Conservation (phyloP, 108 stramenopile species). For the Pseudonitzschia pungens region DNA sequence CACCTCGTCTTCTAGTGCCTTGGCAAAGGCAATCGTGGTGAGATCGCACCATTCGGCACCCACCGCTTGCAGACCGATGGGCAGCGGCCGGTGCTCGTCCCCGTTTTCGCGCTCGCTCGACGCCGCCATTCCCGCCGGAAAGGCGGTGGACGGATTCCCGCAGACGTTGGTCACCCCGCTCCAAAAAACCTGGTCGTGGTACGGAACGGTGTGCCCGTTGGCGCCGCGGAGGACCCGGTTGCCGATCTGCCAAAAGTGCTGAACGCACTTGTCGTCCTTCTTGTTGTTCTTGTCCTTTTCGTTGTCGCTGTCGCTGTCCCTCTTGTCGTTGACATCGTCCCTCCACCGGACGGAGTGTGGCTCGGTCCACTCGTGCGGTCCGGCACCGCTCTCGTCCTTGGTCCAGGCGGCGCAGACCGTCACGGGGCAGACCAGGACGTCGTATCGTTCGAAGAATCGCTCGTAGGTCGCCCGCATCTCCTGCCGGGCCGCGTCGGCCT, state of each 20-base stretch:
- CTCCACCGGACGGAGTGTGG: background rate
- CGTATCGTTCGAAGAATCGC: background rate
- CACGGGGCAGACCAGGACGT: background rate
- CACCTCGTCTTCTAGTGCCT: background rate
- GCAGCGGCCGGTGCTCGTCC: too few relatives aligned
- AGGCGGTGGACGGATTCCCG: constrained; percentile 2
- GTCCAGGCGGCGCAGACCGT: background rate
- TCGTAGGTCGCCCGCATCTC: background rate
- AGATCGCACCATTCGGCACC: constrained; percentile 1
- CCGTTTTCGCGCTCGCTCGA: too few relatives aligned
- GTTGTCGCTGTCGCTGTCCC: background rate
- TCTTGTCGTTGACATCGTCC: too few relatives aligned
- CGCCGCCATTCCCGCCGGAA: background rate
- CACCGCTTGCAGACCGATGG: background rate
- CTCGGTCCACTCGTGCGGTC: background rate
- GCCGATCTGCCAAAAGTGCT: constrained; percentile 5
- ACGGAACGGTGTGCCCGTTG: background rate
- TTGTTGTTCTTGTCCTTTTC: too few relatives aligned
- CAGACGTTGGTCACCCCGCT: background rate
- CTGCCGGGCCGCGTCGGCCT: background rate
- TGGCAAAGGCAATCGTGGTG: background rate
- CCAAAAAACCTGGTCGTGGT: background rate
- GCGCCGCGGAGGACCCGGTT: background rate
- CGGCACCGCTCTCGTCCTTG: background rate
- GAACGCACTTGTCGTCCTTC: background rate